phyloP scores from a whole-genome alignment of 2,329 filamentous ascomycete species.

The Neoascochyta sp. region DNA sequence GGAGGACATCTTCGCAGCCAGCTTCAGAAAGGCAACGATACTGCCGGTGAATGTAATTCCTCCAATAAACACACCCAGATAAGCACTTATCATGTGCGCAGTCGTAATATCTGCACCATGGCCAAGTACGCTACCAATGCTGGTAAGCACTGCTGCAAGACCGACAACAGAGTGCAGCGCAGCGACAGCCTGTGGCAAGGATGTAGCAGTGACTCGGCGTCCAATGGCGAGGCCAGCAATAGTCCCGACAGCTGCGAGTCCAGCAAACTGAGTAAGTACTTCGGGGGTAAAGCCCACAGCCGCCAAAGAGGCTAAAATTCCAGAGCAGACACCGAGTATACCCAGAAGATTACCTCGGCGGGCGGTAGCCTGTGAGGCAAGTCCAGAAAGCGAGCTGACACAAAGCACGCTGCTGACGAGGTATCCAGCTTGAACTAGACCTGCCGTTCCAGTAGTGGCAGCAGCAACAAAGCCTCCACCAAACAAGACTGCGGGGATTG shows the following conservation, averaged over 20 bases:
- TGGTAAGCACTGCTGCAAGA: constrained; percentile 81
- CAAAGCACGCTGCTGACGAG: constrained; percentile 80
- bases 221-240: constrained; percentile 72
- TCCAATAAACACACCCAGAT: constrained; percentile 78
- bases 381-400: constrained; percentile 72
- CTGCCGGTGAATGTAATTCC: constrained; percentile 90
- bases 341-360: constrained; percentile 82
- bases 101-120: constrained; percentile 70
- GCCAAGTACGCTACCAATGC: constrained; percentile 79
- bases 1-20: constrained; percentile 78
- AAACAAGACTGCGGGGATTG: constrained; percentile 70
- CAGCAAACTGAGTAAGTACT: constrained; percentile 75
- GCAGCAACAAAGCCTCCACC: constrained; percentile 78
- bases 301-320: constrained; percentile 75
- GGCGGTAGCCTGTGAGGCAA: constrained; percentile 79
- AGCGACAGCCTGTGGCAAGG: constrained; percentile 83
- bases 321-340: constrained; percentile 78
- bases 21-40: constrained; percentile 83
- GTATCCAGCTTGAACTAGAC: constrained; percentile 83
- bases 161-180: constrained; percentile 88
- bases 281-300: constrained; percentile 78
- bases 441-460: constrained; percentile 75
- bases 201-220: constrained; percentile 81
- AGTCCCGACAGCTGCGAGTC: constrained; percentile 67
- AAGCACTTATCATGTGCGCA: constrained; percentile 79